Evolutionary conservation across 345 rosid species (phyloP).

Genomic region (Eucalyptus pauciflora): DNA sequence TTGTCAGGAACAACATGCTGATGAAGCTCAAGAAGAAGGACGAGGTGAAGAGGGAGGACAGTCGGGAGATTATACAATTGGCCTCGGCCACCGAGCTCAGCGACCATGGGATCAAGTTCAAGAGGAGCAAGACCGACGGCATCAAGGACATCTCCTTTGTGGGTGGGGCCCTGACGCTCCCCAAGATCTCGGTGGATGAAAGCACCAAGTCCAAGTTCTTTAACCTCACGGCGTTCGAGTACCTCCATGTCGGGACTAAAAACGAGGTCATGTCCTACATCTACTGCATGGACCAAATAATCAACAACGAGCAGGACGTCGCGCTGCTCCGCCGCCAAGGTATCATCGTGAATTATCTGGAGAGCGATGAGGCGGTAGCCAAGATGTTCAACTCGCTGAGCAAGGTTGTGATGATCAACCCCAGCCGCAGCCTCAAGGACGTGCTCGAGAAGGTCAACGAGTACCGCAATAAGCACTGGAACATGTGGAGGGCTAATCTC

Average conservation of each 20-base stretch:
- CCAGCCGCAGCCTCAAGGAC: rapidly evolving
- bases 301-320: rapidly evolving
- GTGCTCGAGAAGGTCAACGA: neutral
- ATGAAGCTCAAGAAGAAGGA: neutral
- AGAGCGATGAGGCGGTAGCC: too few species aligned
- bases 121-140: too few species aligned
- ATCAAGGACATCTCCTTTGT: too few species aligned
- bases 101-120: too few species aligned
- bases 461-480: conserved; percentile 18
- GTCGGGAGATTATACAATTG: rapidly evolving
- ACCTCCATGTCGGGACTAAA: rapidly evolving
- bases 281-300: too few species aligned
- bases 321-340: rapidly evolving
- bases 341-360: rapidly evolving
- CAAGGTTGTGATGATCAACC: rapidly evolving
- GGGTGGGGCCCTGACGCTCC: too few species aligned
- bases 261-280: too few species aligned
- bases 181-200: rapidly evolving
- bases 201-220: rapidly evolving
- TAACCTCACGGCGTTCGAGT: too few species aligned
- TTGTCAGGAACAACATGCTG: conserved; percentile 8
- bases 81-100: too few species aligned
- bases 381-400: too few species aligned
- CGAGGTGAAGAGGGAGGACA: rapidly evolving
- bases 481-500: conserved; percentile 37